Evolutionary conservation across 2,329 filamentous ascomycete species (phyloP).

Genomic region (Pestalotiopsis sp.): DNA sequence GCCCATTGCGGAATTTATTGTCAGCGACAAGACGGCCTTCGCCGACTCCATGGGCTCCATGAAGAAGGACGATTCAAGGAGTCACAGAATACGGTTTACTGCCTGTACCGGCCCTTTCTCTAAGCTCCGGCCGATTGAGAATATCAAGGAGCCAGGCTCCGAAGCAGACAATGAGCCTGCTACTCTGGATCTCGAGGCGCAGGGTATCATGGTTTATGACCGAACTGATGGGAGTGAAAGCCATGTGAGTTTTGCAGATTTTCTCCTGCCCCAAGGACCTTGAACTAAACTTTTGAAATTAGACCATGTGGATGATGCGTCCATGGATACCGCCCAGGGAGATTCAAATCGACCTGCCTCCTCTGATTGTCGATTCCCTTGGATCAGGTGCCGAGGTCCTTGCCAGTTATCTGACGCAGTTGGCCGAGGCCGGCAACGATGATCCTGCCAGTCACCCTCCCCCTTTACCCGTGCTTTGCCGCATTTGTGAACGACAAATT

Average conservation of each 20-base stretch:
- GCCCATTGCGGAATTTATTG: conserved; percentile 76
- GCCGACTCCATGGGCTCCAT: conserved; percentile 82
- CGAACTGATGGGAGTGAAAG: conserved; percentile 81
- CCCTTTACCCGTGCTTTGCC: conserved; percentile 83
- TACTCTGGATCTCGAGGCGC: conserved; percentile 82
- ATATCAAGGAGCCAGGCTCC: conserved; percentile 35
- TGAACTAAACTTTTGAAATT: conserved; percentile 13
- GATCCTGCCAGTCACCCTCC: conserved; percentile 77
- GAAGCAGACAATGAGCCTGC: conserved; percentile 40
- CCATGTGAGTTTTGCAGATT: conserved; percentile 66
- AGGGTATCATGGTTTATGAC: conserved; percentile 98
- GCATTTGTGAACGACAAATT: conserved; percentile 96
- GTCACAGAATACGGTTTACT: conserved; percentile 83
- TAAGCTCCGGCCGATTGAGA: conserved; percentile 54
- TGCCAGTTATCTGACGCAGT: conserved; percentile 85
- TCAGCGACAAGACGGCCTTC: conserved; percentile 76
- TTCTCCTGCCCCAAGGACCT: background rate
- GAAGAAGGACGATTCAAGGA: conserved; percentile 89
- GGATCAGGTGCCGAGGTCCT: conserved; percentile 94
- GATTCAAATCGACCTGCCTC: conserved; percentile 92
- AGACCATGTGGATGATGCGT: conserved; percentile 99
- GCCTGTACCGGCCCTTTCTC: conserved; percentile 70
- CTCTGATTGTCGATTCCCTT: conserved; percentile 85
- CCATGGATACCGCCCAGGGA: conserved; percentile 86
- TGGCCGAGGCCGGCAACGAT: conserved; percentile 80